phyloP scores from a whole-genome alignment of 345 rosid species.

The Heritiera littoralis region DNA sequence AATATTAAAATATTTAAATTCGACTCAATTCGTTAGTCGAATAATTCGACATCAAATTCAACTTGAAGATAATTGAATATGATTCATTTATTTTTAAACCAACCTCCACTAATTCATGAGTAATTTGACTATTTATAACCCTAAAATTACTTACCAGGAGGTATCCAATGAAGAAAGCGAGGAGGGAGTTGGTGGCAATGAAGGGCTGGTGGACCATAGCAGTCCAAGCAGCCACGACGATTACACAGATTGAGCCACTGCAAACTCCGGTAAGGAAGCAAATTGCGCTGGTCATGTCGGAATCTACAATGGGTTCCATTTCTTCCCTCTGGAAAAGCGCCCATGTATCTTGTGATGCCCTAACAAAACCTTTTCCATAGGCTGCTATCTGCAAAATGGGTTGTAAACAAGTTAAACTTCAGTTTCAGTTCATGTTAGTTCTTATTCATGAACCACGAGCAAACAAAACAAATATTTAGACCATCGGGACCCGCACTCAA shows the following conservation, averaged over 20 bases:
- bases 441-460: too few relatives aligned
- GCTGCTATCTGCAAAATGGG: constrained; percentile 66
- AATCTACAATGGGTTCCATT: constrained; percentile 67
- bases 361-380: constrained; percentile 90
- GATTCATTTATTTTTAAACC: too few relatives aligned
- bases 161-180: constrained; percentile 79
- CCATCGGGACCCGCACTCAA: too few relatives aligned
- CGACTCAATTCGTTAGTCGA: too few relatives aligned
- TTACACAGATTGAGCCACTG: constrained; percentile 88
- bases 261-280: constrained; percentile 97
- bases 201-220: constrained; percentile 52
- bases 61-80: too few relatives aligned
- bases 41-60: too few relatives aligned
- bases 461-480: too few relatives aligned
- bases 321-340: constrained; percentile 54
- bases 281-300: constrained; percentile 84
- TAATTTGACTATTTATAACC: too few relatives aligned
- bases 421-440: too few relatives aligned
- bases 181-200: constrained; percentile 77
- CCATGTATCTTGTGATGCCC: constrained; percentile 93
- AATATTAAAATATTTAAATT: too few relatives aligned
- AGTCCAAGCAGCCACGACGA: constrained; percentile 87
- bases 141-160: constrained; percentile 44
- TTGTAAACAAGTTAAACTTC: too few relatives aligned
- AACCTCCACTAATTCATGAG: too few relatives aligned